phyloP scores from a whole-genome alignment of 1,139 yeast genomes.

The Pichia sp. region DNA sequence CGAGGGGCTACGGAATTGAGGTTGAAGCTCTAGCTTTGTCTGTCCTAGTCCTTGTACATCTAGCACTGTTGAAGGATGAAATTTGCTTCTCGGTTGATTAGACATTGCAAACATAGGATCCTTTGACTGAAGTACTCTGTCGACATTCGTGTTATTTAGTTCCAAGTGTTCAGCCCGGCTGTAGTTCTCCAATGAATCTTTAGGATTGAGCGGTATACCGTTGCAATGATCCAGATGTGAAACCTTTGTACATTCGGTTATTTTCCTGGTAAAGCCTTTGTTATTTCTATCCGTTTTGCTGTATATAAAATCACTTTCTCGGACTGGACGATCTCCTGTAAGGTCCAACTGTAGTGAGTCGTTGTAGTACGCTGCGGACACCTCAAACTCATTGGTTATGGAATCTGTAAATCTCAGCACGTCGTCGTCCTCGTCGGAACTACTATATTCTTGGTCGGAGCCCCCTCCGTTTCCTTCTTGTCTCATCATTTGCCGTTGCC shows the following conservation, averaged over 20 bases:
- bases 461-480: not conserved
- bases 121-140: slow-evolving; percentile 25
- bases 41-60: slow-evolving; percentile 24
- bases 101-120: slow-evolving; percentile 28
- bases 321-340: not conserved
- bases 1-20: slow-evolving; percentile 18
- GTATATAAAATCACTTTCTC: not conserved
- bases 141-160: slow-evolving; percentile 13
- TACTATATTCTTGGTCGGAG: not conserved
- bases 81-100: slow-evolving; percentile 36
- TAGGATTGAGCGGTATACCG: slow-evolving; percentile 29
- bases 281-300: not conserved
- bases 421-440: not conserved
- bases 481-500: too few relatives aligned
- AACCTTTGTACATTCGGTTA: not conserved
- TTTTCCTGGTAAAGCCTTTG: not conserved
- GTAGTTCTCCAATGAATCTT: slow-evolving; percentile 29
- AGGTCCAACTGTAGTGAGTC: not conserved
- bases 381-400: not conserved
- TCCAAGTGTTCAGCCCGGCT: slow-evolving; percentile 1
- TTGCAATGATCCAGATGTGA: not conserved
- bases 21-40: slow-evolving; percentile 25
- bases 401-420: not conserved
- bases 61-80: slow-evolving; percentile 14
- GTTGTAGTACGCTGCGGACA: not conserved